Evolutionary conservation across 306 rosid species (phyloP).

Genomic region (Trichosanthes cucumerina): DNA sequence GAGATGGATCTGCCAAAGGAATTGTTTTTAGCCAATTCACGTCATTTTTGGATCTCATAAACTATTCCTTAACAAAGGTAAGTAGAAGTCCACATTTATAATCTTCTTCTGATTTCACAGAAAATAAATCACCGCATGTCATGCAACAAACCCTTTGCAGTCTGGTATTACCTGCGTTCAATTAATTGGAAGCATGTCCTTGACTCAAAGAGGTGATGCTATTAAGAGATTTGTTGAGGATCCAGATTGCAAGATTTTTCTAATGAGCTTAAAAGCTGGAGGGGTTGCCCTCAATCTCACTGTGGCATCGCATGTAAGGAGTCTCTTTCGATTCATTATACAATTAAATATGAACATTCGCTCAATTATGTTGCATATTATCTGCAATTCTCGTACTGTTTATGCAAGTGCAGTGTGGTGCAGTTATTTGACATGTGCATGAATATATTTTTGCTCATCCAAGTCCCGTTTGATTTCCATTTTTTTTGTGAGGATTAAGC

Average conservation of each 20-base stretch:
- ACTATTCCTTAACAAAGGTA: slow-evolving; percentile 67
- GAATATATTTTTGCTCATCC: background rate
- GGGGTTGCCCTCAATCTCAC: slow-evolving; percentile 96
- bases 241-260: slow-evolving; percentile 82
- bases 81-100: slow-evolving; percentile 1
- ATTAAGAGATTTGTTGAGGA: slow-evolving; percentile 65
- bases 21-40: slow-evolving; percentile 96
- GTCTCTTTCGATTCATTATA: background rate
- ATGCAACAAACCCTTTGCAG: slow-evolving; percentile 35
- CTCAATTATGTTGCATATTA: slow-evolving; percentile 2
- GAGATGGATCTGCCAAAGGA: slow-evolving; percentile 92
- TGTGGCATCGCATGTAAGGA: slow-evolving; percentile 75
- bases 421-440: background rate
- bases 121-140: background rate
- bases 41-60: slow-evolving; percentile 86
- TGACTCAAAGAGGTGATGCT: slow-evolving; percentile 63
- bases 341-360: background rate
- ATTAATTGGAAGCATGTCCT: slow-evolving; percentile 74
- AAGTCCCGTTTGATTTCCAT: too few species aligned
- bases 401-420: background rate
- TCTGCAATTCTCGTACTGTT: background rate
- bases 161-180: slow-evolving; percentile 75
- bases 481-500: too few species aligned
- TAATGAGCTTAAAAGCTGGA: slow-evolving; percentile 97
- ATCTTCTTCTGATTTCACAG: slow-evolving; percentile 3